Conservation (phyloP, 2,329 filamentous ascomycete species). For the Chaetomium strumarium region DNA sequence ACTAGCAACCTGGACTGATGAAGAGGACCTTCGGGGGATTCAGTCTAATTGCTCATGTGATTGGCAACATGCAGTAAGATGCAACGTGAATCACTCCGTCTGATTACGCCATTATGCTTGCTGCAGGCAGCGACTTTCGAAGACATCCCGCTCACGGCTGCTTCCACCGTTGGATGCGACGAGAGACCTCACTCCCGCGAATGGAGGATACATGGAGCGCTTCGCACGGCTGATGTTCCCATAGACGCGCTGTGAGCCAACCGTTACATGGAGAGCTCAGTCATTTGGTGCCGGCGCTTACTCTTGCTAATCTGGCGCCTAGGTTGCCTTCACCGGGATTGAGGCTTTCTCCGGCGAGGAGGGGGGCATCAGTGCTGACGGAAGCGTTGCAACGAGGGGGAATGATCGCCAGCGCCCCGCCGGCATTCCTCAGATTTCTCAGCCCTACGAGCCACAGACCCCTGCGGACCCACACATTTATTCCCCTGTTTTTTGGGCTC, state of each 20-base stretch:
- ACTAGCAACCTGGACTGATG: too few species aligned
- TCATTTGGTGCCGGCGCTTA: constrained; percentile 11
- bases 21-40: too few species aligned
- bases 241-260: background rate
- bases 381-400: constrained; percentile 10
- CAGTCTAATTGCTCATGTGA: too few species aligned
- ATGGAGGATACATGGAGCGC: too few species aligned
- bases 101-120: too few species aligned
- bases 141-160: too few species aligned
- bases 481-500: too few species aligned
- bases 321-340: background rate
- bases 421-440: constrained; percentile 9
- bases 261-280: background rate
- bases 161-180: too few species aligned
- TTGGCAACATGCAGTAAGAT: too few species aligned
- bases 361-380: background rate
- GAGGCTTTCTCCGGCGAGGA: background rate
- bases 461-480: constrained; percentile 1
- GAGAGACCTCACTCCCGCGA: too few species aligned
- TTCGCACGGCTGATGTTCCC: background rate
- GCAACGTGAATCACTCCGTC: too few species aligned
- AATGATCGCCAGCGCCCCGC: constrained; percentile 3
- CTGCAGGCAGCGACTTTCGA: too few species aligned
- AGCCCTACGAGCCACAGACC: constrained; percentile 11
- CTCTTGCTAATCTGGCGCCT: background rate